phyloP scores from a whole-genome alignment of 176 grass and related monocot genomes.

The Chrysopogon serrulatus region DNA sequence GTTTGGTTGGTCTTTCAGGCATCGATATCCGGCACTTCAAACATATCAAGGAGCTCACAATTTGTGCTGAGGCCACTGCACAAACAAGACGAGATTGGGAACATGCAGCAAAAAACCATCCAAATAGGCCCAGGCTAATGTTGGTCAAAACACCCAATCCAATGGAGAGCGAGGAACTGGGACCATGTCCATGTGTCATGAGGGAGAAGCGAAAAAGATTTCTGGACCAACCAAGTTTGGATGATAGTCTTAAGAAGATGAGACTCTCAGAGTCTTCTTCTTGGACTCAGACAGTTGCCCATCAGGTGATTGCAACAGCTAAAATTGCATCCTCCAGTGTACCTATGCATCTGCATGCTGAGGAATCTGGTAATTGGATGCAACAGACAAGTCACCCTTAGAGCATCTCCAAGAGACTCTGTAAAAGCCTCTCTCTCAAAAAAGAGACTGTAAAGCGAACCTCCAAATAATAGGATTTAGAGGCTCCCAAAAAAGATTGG shows the following conservation, averaged over 20 bases:
- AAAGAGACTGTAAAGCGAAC: too few species aligned
- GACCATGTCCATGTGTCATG: not conserved
- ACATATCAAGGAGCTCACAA: constrained; percentile 23
- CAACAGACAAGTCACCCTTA: not conserved
- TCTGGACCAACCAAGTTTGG: not conserved
- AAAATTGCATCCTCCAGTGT: not conserved
- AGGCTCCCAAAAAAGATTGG: too few species aligned
- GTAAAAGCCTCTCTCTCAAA: too few species aligned
- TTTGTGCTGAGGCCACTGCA: not conserved
- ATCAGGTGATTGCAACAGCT: not conserved
- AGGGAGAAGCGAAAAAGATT: not conserved
- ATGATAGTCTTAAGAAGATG: constrained; percentile 6
- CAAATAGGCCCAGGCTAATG: constrained; percentile 23
- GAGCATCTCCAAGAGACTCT: too few species aligned
- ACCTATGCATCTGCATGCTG: not conserved
- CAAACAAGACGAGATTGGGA: constrained; percentile 26
- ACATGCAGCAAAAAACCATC: constrained; percentile 14
- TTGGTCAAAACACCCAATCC: not conserved
- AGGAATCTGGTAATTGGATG: not conserved
- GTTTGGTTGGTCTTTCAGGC: constrained; percentile 8
- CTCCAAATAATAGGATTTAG: too few species aligned
- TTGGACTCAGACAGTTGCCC: not conserved
- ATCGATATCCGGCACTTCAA: constrained; percentile 23
- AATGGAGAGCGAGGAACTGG: not conserved
- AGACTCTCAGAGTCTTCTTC: constrained; percentile 14